These are phyloP conservation scores for Pyrus bretschneideri DNA, from an alignment of 306 rosid species.

Conservation along the genomic window DNA sequence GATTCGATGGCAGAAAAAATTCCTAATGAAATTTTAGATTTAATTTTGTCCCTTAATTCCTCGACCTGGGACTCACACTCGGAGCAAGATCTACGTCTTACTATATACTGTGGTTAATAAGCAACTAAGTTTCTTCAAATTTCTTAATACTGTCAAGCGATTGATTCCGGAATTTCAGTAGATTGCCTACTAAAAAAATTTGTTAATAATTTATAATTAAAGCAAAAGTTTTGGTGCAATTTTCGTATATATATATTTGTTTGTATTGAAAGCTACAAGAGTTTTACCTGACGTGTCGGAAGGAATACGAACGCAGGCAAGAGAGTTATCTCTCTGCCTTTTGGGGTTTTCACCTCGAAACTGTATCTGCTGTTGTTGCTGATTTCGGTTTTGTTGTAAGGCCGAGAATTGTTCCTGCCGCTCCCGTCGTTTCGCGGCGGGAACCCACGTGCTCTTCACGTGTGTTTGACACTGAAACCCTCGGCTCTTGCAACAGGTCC, in stretches of 20 bases:
- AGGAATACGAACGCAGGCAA: slow-evolving; percentile 57
- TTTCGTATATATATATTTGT: not conserved
- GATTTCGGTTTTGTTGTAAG: slow-evolving; percentile 38
- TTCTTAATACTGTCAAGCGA: not conserved
- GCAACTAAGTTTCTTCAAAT: not conserved
- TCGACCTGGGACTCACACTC: not conserved
- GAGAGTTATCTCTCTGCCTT: slow-evolving; percentile 51
- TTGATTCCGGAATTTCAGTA: not conserved
- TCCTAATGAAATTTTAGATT: not conserved
- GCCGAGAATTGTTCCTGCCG: slow-evolving; percentile 61
- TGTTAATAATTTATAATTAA: not conserved
- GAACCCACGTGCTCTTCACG: slow-evolving; percentile 98
- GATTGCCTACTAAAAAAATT: not conserved
- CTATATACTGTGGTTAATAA: not conserved
- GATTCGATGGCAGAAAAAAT: slow-evolving; percentile 13
- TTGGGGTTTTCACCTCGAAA: slow-evolving; percentile 38
- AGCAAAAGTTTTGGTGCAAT: not conserved
- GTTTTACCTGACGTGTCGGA: slow-evolving; percentile 64
- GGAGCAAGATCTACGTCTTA: not conserved
- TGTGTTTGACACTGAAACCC: slow-evolving; percentile 93
- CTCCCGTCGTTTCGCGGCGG: slow-evolving; percentile 88
- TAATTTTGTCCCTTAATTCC: not conserved
- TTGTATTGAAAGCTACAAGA: slow-evolving; percentile 15
- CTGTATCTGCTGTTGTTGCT: slow-evolving; percentile 27
- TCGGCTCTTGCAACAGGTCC: slow-evolving; percentile 95